Evolutionary conservation across 2,329 filamentous ascomycete species (phyloP), one percentile per base, ranked within the genome.

Genomic region (Ascochyta lentis): DNA sequence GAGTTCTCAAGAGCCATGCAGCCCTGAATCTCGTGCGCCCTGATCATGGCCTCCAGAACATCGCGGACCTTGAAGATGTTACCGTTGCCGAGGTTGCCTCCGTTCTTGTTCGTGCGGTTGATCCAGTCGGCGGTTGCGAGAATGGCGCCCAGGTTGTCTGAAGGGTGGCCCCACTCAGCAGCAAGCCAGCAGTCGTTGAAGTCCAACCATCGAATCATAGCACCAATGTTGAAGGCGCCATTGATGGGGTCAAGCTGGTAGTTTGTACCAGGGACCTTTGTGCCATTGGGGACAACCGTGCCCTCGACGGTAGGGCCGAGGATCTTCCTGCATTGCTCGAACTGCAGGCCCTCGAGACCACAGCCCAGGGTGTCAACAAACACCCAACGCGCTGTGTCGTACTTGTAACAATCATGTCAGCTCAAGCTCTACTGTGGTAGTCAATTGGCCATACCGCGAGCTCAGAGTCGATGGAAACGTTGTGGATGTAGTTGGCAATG

Each of bases 131-230:
- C 92, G 48, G 97, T 93, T 42, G 94, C 92, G 60, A 99, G 86
- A 75, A 99, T 99, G 71, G 94, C 95, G 61, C 95, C 95, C 67
- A 99, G 79, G 83, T 99, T 99, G 83, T 99, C 95, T 4, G 93
- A 97, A 60, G 95, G 95, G 79, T 99, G 95, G 56, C 95, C 95
- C 95, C 95, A 99, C 82, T 99, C 95, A 53, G 95, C 95, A 40
- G 94, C 95, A 63, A 98, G 84, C 95, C 94, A 99, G 86, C 95
- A 98, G 85, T 99, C 95, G 78, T 99, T 99, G 86, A 98, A 99
- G 82, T 99, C 95, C 71, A 99, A 86, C 95, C 95, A 99, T 75
- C 95, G 86, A 81, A 99, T 96, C 89, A 96, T 96, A 71, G 95
- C 90, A 70, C 95, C 95, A 70, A 99, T 98, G 84, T 98, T 98